phyloP scores from a whole-genome alignment of 2,329 filamentous ascomycete genomes.

The Penicillium capsulatum region DNA sequence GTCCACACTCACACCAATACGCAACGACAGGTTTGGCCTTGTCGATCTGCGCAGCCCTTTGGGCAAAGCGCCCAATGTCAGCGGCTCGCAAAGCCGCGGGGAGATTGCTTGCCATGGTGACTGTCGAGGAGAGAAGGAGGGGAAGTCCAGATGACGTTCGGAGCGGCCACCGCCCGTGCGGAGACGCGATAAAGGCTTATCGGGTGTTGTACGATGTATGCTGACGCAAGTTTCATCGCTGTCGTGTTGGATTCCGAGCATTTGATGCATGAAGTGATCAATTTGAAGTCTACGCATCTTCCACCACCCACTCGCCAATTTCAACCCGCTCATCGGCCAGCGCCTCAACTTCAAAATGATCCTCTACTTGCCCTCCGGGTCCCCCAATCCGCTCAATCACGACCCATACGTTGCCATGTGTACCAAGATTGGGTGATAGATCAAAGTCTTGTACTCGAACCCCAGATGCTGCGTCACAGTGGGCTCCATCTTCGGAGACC shows the following conservation, averaged over 20 bases:
- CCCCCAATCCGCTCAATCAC: slow-evolving; percentile 76
- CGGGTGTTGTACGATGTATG: too few species aligned
- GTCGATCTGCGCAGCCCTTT: slow-evolving; percentile 79
- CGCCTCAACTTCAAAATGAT: slow-evolving; percentile 43
- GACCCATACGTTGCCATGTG: slow-evolving; percentile 64
- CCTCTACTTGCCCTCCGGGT: slow-evolving; percentile 48
- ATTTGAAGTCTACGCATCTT: slow-evolving; percentile 19
- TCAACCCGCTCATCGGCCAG: slow-evolving; percentile 42
- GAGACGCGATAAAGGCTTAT: slow-evolving; percentile 12
- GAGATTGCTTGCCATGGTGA: slow-evolving; percentile 65
- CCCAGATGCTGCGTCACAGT: slow-evolving; percentile 62
- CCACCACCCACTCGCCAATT: slow-evolving; percentile 42
- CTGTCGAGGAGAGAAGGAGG: slow-evolving; percentile 3
- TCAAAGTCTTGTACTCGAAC: slow-evolving; percentile 72
- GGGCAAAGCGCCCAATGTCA: slow-evolving; percentile 79
- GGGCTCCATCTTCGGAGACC: slow-evolving; percentile 68
- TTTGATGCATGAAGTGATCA: too few species aligned
- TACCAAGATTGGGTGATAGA: slow-evolving; percentile 60
- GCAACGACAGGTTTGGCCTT: slow-evolving; percentile 79
- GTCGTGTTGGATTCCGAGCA: too few species aligned
- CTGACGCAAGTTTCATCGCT: too few species aligned
- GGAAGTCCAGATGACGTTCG: slow-evolving; percentile 21
- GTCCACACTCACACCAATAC: slow-evolving; percentile 79
- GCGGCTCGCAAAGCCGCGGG: slow-evolving; percentile 71
- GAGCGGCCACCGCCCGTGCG: slow-evolving; percentile 24